These are phyloP conservation scores for Borealophlyctis nickersoniae DNA, from an alignment of 192 early-diverging fungal species.

Conservation along the genomic window DNA sequence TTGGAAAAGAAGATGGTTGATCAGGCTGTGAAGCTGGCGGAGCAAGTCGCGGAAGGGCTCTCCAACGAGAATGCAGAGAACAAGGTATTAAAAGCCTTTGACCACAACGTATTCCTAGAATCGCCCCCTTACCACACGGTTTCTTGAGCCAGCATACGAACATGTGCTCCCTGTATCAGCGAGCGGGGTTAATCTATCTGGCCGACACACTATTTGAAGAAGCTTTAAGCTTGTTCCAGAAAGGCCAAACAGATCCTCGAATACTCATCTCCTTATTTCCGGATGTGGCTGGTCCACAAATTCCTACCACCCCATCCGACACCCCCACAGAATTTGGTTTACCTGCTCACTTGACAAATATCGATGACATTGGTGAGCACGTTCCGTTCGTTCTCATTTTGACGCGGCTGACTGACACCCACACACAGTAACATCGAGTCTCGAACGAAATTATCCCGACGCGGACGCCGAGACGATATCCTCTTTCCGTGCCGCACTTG, in stretches of 20 bases:
- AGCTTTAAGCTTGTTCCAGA: conserved; percentile 56
- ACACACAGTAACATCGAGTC: conserved; percentile 11
- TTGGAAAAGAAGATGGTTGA: conserved; percentile 56
- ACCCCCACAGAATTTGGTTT: neutral
- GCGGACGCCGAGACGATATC: conserved; percentile 34
- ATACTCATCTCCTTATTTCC: conserved; percentile 41
- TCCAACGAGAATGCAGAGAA: conserved; percentile 2
- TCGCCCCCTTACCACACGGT: neutral
- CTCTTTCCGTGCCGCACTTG: conserved; percentile 41
- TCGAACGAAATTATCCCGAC: conserved; percentile 45
- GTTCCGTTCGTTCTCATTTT: neutral
- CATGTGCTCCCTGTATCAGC: conserved; percentile 45
- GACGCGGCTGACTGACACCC: neutral
- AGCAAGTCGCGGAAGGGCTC: conserved; percentile 50
- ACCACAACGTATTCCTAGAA: neutral
- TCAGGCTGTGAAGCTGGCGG: conserved; percentile 59
- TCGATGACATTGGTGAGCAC: neutral
- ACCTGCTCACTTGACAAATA: neutral
- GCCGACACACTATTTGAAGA: conserved; percentile 66
- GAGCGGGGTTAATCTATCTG: conserved; percentile 62
- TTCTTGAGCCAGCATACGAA: conserved; percentile 9
- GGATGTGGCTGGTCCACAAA: neutral
- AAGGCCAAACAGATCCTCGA: conserved; percentile 63
- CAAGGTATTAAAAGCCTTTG: neutral
- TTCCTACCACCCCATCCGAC: neutral